Base-by-base conservation (phyloP, 768 basidiomycete genomes). In the Pleurotus pulmonarius region DNA sequence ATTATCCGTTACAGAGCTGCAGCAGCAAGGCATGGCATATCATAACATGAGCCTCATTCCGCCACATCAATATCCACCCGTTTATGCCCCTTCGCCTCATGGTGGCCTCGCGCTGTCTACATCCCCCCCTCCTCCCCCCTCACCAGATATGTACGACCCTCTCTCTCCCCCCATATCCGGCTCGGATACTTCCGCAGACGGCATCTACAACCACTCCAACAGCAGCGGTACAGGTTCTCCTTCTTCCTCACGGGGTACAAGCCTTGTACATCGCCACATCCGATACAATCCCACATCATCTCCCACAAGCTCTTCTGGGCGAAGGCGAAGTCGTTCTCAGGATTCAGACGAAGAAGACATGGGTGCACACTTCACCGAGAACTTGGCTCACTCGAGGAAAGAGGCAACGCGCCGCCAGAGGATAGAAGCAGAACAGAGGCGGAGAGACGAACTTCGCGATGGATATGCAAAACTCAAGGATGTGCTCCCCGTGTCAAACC, bases 391-490 rank as follows among this genome's bases (percentile, higher is more conserved):
- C 69, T 83, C 85, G 8, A 77, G 90, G 65, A 93, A 92, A 67
- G 90, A 93, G 73, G 89, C 89, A 18, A 93, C 91, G 7, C 77
- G 91, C 29, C 78, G 85, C 65, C 90, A 92, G 70, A 79, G 91
- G 53, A 92, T 93, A 56, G 90, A 93, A 73, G 91, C 90, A n/a
- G 90, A 93, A 70, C 90, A 94, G 75, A 78, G 92, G 45, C 79
- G 93, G 57, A 80, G 93, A 61, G 92, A 94, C 70, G 93, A 94
- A 71, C 79, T 94, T 59, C 81, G 93, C 59, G 92, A 95, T 65
- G 92, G 91, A 24, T 95, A 94, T 71, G 87, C 88, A 37, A 86
- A 88, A 66, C 76, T 95, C 70, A 92, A 92, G 72, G 91, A 93
- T 59, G 88, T 90, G 22, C 77, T 95, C 5, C 93, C 93, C 2